Percentiles rank a stretch among this genome's conserved stretches.
These are phyloP conservation scores for Aristolochia californica DNA, from an alignment of 164 flowering plant genomes.

Conservation along the genomic window DNA sequence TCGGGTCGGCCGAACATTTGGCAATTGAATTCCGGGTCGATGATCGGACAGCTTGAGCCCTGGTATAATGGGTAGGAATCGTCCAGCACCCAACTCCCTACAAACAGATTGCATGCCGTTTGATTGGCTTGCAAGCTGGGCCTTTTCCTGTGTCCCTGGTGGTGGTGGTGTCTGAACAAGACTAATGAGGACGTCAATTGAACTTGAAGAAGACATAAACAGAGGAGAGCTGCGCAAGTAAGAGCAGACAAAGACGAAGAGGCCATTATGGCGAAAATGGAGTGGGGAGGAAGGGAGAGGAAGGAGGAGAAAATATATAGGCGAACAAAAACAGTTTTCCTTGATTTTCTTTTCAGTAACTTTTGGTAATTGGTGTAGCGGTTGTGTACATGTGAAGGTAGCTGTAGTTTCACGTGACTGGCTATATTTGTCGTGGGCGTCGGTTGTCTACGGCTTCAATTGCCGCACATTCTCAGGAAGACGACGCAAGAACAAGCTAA, in stretches of 20 bases:
- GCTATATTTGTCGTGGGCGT: background rate
- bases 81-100: slow-evolving; percentile 72
- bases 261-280: background rate
- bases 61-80: slow-evolving; percentile 54
- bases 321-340: background rate
- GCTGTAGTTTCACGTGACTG: background rate
- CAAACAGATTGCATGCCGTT: slow-evolving; percentile 45
- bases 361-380: too few relatives aligned
- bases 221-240: background rate
- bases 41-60: slow-evolving; percentile 45
- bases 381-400: slow-evolving; percentile 8
- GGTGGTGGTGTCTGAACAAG: slow-evolving; percentile 27
- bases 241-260: background rate
- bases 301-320: background rate
- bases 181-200: slow-evolving; percentile 23
- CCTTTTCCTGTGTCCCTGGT: slow-evolving; percentile 8
- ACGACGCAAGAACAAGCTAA: too few relatives aligned
- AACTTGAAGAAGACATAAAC: slow-evolving; percentile 4
- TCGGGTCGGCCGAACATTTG: slow-evolving; percentile 71
- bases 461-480: too few relatives aligned
- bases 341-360: background rate
- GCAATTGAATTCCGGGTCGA: slow-evolving; percentile 81
- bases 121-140: slow-evolving; percentile 34
- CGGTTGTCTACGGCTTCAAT: background rate
- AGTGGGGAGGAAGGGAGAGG: slow-evolving; percentile 3